Evolutionary conservation across 176 grass and related monocot species (phyloP).

Genomic region (Pontederia crassipes): DNA sequence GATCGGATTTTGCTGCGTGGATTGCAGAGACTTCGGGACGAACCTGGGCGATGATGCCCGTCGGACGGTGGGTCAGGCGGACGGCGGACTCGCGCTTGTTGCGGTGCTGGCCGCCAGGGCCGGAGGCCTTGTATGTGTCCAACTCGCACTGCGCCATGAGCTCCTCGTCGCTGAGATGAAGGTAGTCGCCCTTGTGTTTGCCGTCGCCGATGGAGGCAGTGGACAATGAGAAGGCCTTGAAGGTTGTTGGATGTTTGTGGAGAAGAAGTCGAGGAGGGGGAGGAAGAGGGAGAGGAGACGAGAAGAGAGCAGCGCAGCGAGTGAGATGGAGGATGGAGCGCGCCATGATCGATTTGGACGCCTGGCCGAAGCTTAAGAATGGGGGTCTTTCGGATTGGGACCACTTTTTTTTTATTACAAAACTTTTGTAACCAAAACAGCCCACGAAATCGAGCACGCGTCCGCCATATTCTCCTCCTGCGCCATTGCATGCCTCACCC

Average conservation of each 20-base stretch:
- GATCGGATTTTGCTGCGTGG: background rate
- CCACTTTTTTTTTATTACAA: too few relatives aligned
- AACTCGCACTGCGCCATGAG: conserved; percentile 79
- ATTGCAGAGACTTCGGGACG: background rate
- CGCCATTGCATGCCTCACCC: background rate
- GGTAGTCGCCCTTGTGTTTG: conserved; percentile 27
- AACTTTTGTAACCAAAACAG: too few relatives aligned
- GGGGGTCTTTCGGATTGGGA: too few relatives aligned
- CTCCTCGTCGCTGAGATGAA: conserved; percentile 56
- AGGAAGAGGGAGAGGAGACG: background rate
- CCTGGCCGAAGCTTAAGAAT: too few relatives aligned
- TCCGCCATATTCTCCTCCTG: background rate
- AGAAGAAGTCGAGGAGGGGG: conserved; percentile 9
- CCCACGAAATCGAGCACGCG: background rate
- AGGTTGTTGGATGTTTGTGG: conserved; percentile 5
- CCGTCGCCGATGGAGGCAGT: conserved; percentile 9
- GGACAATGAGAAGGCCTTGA: conserved; percentile 13
- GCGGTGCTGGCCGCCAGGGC: conserved; percentile 90
- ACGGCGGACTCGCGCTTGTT: conserved; percentile 96
- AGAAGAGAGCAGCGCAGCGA: background rate
- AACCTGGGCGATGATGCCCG: conserved; percentile 80
- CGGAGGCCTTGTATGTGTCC: conserved; percentile 82
- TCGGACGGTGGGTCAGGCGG: conserved; percentile 66
- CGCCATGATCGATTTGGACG: too few relatives aligned
- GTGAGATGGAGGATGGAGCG: too few relatives aligned